These are phyloP conservation scores for Helotiales sp. DNA, from an alignment of 2,329 filamentous ascomycete species.

Conservation along the genomic window DNA sequence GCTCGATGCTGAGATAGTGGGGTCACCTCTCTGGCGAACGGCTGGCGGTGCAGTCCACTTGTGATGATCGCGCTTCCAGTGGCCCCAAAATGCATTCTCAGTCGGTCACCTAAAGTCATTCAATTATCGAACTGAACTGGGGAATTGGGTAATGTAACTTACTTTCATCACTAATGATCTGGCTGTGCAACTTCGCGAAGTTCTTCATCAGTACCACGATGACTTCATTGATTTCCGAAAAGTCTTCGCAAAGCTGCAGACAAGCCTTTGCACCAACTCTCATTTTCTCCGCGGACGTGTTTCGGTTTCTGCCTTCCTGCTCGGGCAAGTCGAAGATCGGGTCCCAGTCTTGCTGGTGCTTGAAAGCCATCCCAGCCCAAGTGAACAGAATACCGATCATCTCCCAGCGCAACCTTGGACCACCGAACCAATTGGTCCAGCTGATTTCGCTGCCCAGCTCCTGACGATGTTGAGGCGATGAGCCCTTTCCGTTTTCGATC, in stretches of 20 bases:
- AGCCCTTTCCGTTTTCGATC: conserved; percentile 8
- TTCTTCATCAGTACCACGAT: conserved; percentile 15
- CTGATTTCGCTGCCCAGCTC: neutral
- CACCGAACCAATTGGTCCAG: conserved; percentile 17
- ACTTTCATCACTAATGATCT: conserved; percentile 23
- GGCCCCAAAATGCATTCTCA: conserved; percentile 17
- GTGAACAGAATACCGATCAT: conserved; percentile 20
- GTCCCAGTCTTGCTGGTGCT: conserved; percentile 19
- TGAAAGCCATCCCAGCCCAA: conserved; percentile 16
- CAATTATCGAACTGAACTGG: neutral
- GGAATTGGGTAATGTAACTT: neutral
- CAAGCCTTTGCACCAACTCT: conserved; percentile 10
- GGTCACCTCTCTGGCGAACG: neutral
- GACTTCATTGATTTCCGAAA: conserved; percentile 10
- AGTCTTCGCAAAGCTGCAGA: conserved; percentile 8
- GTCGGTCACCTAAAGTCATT: conserved; percentile 4
- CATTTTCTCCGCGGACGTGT: conserved; percentile 13
- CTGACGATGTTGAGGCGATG: neutral
- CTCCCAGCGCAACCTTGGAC: conserved; percentile 8
- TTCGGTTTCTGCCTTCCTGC: conserved; percentile 6
- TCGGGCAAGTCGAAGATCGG: conserved; percentile 12
- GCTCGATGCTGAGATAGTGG: conserved; percentile 9
- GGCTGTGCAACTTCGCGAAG: conserved; percentile 12
- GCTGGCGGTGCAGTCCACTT: conserved; percentile 9
- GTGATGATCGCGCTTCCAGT: conserved; percentile 14